Base-by-base conservation (phyloP, 2,329 filamentous ascomycete species). In the Alternaria gaisen region DNA sequence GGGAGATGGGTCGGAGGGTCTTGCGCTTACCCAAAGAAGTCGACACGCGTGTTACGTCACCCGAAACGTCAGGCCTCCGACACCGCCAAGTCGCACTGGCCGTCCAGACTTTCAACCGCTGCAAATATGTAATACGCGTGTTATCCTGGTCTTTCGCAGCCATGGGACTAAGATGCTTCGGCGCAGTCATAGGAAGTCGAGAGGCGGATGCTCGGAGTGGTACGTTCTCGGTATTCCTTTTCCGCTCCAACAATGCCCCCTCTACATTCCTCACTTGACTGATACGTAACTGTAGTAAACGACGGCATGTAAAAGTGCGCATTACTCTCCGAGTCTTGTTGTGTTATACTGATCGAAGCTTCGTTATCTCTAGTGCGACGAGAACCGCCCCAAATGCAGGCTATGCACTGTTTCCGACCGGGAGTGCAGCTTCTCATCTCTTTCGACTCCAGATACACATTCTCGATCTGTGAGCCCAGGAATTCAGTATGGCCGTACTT, bases 181-280 rank as follows among this genome's bases (percentile, higher is more conserved):
- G 7, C 61, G 68, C 6, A 71, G 67, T 41, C 70, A 72, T 55
- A 67, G 61, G 54, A 72, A 72, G 46, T 72, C 68, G 11, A 52
- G 56, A 14, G 58, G 58, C 3, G 66, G 65, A 7, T 72, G 68
- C 36, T 24, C 59, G 40, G 56, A 71, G 43, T 72, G 66, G 66
- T 71, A 44, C 32, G 48, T 36, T 32, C 22, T 2, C 36, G 30
- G 5, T 14, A 14, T 12, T 20, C 47, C 10, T 36, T 16, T 16
- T 26, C 11, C 36, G 16, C 36, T 16, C 8, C 22, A 3, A 22
- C 40, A 16, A 36, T 28, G 24, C 41, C 22, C 36, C n/a, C 9
- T 38, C 22, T 14, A 16, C 26, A 38, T 34, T 20, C 44, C 38
- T 38, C 9, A 12, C 44, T 56, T 8, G 5, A 38, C 50, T 54